phyloP scores from a whole-genome alignment of 169 alveolate species.

The Plasmodium relictum region DNA sequence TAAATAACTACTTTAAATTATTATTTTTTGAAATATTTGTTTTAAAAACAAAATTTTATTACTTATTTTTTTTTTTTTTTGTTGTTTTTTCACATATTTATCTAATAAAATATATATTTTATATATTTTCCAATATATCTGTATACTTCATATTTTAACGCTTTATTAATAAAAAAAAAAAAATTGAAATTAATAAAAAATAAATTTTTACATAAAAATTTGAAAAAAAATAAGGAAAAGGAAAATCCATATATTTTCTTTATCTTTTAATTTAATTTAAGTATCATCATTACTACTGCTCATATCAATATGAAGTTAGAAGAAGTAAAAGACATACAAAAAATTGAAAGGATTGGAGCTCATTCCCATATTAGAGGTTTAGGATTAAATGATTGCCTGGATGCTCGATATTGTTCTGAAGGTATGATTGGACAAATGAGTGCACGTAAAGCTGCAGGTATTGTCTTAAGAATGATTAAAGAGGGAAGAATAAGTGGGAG shows the following conservation, averaged over 20 bases:
- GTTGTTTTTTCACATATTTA: too few species aligned
- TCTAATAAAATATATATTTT: too few species aligned
- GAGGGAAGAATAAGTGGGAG: constrained; percentile 98
- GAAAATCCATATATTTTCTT: neutral
- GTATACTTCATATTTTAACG: neutral
- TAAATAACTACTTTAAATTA: too few species aligned
- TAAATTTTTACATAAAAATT: neutral
- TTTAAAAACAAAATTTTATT: too few species aligned
- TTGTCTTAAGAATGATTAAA: constrained; percentile 96
- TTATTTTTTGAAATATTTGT: too few species aligned
- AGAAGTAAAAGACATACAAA: constrained; percentile 92
- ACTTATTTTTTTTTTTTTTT: too few species aligned
- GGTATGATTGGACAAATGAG: constrained; percentile 97
- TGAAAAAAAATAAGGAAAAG: too few species aligned
- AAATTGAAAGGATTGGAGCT: constrained; percentile 97
- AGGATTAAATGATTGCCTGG: constrained; percentile 97
- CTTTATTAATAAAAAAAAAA: neutral
- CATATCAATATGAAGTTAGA: constrained; percentile 78
- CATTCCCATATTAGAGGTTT: constrained; percentile 99
- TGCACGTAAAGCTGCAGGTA: constrained; percentile 97
- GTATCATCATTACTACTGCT: constrained; percentile 30
- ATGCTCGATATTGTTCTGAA: constrained; percentile 95
- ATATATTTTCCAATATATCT: too few species aligned
- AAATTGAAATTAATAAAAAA: neutral
- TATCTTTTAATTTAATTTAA: neutral